Conservation (phyloP, 345 rosid species). For the Pistacia integerrima region DNA sequence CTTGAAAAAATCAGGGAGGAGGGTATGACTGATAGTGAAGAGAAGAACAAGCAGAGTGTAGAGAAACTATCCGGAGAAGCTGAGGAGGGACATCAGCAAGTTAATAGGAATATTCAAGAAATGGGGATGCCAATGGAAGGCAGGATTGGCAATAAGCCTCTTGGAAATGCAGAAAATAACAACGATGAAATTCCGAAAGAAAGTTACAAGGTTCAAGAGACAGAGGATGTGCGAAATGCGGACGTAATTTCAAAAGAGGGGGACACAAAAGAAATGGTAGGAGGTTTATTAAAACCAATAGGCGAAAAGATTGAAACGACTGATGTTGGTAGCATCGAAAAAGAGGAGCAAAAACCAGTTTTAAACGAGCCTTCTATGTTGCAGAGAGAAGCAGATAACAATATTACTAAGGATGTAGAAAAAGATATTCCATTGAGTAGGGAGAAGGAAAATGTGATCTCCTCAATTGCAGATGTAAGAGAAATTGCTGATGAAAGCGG, state of each 20-base stretch:
- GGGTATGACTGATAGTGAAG: constrained; percentile 20
- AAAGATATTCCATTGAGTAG: constrained; percentile 4
- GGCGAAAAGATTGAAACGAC: constrained; percentile 4
- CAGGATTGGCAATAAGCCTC: constrained; percentile 6
- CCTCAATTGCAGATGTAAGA: constrained; percentile 27
- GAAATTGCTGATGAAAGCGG: constrained; percentile 26
- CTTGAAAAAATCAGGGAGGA: constrained; percentile 48
- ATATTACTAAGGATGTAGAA: background rate
- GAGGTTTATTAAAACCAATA: background rate
- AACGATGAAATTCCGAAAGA: background rate
- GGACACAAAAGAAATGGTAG: background rate
- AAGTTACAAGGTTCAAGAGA: background rate
- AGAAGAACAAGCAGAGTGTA: constrained; percentile 1
- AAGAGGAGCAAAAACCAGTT: background rate
- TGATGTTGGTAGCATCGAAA: background rate
- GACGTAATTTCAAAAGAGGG: constrained; percentile 2
- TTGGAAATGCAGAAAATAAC: constrained; percentile 14
- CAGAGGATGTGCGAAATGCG: background rate
- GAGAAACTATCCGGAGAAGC: background rate
- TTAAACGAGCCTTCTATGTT: background rate
- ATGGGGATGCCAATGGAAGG: constrained; percentile 7
- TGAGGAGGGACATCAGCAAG: constrained; percentile 12
- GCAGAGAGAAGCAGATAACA: background rate
- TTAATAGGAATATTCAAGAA: constrained; percentile 8
- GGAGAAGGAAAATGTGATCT: constrained; percentile 8